phyloP scores from a whole-genome alignment of 2,329 filamentous ascomycete genomes.

The Arthroderma sp. region DNA sequence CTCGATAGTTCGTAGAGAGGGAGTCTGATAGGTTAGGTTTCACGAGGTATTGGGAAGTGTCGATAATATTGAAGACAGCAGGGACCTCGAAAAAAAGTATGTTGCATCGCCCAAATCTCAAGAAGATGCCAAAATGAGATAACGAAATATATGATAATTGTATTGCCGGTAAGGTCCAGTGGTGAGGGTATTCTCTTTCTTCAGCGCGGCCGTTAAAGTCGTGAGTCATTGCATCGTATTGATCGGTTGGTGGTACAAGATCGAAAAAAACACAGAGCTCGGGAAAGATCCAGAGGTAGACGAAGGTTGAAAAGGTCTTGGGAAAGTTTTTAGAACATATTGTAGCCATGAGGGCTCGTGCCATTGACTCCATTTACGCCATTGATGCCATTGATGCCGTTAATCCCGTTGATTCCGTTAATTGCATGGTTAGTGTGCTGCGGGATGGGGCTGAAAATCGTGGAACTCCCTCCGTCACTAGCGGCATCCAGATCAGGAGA shows the following conservation, averaged over 20 bases:
- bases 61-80: no score
- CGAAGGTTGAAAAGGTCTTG: background rate
- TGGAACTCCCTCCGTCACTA: constrained; percentile 14
- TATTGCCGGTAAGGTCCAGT: background rate
- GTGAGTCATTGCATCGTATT: constrained; percentile 5
- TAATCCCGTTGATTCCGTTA: constrained; percentile 10
- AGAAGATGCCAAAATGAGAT: constrained; percentile 1
- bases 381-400: constrained; percentile 8
- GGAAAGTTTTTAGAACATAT: constrained; percentile 6
- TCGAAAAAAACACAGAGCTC: constrained; percentile 1
- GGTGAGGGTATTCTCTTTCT: constrained; percentile 4
- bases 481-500: background rate
- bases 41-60: no score
- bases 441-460: constrained; percentile 20
- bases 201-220: constrained; percentile 3
- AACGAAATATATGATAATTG: no score
- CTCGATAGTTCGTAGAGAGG: no score
- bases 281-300: no score
- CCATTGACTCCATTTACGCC: constrained; percentile 7
- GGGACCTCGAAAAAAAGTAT: no score
- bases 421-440: constrained; percentile 14
- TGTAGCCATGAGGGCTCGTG: constrained; percentile 6
- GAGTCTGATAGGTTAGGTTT: no score
- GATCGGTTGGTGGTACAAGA: constrained; percentile 3
- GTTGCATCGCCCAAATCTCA: constrained; percentile 3